phyloP scores from a whole-genome alignment of 345 rosid species.

The Heritiera fomes region DNA sequence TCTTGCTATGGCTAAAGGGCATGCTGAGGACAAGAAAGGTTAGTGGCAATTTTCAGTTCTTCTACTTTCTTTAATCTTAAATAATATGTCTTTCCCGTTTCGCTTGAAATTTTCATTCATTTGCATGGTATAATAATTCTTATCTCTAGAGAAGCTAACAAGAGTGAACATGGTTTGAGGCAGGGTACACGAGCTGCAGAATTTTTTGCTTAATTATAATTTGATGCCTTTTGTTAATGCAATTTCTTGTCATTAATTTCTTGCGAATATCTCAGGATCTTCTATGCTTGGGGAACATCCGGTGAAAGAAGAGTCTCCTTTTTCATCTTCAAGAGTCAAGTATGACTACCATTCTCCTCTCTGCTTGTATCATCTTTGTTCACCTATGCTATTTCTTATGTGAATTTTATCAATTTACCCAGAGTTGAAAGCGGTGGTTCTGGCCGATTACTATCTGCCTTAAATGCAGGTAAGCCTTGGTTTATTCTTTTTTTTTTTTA shows the following conservation, averaged over 20 bases:
- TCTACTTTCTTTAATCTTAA: not conserved
- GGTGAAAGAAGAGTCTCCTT: conserved; percentile 73
- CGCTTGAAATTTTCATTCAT: not conserved
- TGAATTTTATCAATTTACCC: conserved; percentile 32
- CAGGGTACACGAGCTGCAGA: not conserved
- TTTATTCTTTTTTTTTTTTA: too few relatives aligned
- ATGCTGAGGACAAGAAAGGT: conserved; percentile 87
- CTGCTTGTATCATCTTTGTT: conserved; percentile 17
- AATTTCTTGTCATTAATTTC: conserved; percentile 12
- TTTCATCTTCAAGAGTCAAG: conserved; percentile 94
- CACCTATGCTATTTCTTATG: conserved; percentile 24
- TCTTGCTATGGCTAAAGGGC: conserved; percentile 97
- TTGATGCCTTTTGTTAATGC: conserved; percentile 12
- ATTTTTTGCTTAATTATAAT: not conserved
- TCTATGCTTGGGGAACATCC: conserved; percentile 56
- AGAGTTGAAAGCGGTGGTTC: conserved; percentile 79
- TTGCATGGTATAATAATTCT: not conserved
- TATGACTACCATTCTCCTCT: conserved; percentile 39
- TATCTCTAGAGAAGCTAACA: conserved; percentile 7
- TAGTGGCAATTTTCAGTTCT: not conserved
- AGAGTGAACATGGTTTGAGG: not conserved
- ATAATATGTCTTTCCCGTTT: conserved; percentile 12
- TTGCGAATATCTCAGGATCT: conserved; percentile 37
- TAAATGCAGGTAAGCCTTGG: conserved; percentile 39
- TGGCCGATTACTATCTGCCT: conserved; percentile 43